Base-by-base conservation (phyloP, 75 land plant genomes). In the Sequoia sempervirens region DNA sequence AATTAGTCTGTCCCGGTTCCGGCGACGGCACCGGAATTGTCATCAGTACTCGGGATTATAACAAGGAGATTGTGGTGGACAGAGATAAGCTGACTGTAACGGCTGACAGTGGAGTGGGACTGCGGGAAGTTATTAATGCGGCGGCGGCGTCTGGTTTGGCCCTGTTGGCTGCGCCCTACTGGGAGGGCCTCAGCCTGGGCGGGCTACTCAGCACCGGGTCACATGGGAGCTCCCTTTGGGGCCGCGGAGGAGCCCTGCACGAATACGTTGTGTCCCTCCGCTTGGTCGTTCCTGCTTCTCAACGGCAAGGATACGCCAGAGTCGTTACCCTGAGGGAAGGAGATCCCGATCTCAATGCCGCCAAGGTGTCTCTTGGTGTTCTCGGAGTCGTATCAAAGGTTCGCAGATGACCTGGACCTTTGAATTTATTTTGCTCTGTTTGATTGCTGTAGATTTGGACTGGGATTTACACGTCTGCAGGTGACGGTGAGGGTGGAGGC, bases 151-250 rank as follows among this genome's bases (percentile, higher is more conserved):
- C 66, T 2, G 90, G 91, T 23, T 74, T 94, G 61, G 88, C 93
- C 32, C 64, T 94, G 53, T 88, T 83, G 40, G 88, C 88, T 7
- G 81, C 93, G 28, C 96, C 96, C 0, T 94, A 93, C 74, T 94
- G 96, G 96, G 91, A 88, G 81, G 96, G 89, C 17, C 86, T 85
- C 41, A 92, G 87, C 54, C 75, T 86, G 66, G 93, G 89, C 5
- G 95, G 96, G 15, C 2, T 94, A 3, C 37, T 94, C 2, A 89
- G 92, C 82, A 93, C 95, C 0, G 95, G 96, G 12, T 86, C 95
- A 12, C 96, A 94, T 85, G 95, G 96, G 30, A 94, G 93, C 81
- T 93, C 96, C 2, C 86, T 90, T 84, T 91, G 90, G 89, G 95
- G 93, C n/a, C 87, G 86, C 37, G 96, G 96, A 11, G 90, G 93